Conservation (phyloP, 2,329 filamentous ascomycete genomes). For the Aspergillus oerlinghausenensis region DNA sequence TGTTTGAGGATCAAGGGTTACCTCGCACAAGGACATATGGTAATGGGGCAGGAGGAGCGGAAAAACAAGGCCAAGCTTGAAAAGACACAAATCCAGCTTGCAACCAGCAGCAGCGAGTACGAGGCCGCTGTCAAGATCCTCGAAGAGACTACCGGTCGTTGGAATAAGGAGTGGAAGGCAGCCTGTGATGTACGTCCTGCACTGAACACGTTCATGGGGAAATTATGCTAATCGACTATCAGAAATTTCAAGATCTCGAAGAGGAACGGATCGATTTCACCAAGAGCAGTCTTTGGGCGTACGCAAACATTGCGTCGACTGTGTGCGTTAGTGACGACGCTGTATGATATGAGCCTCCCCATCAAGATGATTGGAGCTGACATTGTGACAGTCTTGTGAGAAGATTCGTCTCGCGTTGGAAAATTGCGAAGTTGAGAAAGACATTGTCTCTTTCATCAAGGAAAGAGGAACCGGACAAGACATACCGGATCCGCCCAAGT, state of each 20-base stretch:
- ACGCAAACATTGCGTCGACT: slow-evolving; percentile 94
- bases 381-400: slow-evolving; percentile 65
- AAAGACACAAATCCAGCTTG: slow-evolving; percentile 95
- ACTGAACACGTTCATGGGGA: neutral
- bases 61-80: slow-evolving; percentile 99
- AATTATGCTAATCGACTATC: slow-evolving; percentile 17
- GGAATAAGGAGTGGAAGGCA: slow-evolving; percentile 98
- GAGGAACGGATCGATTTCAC: slow-evolving; percentile 96
- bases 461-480: slow-evolving; percentile 91
- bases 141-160: slow-evolving; percentile 89
- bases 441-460: slow-evolving; percentile 83
- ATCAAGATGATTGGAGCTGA: slow-evolving; percentile 8
- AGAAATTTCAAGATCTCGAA: slow-evolving; percentile 98
- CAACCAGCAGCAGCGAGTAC: slow-evolving; percentile 86
- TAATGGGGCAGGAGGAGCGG: slow-evolving; percentile 98
- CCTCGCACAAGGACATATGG: slow-evolving; percentile 97
- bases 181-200: slow-evolving; percentile 65
- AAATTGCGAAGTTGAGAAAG: slow-evolving; percentile 93
- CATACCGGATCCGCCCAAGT: slow-evolving; percentile 93
- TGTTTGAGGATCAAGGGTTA: slow-evolving; percentile 98
- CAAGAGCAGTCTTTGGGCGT: slow-evolving; percentile 96
- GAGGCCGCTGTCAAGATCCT: slow-evolving; percentile 87
- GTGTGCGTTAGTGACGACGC: slow-evolving; percentile 97
- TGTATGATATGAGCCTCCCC: slow-evolving; percentile 32
- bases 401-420: slow-evolving; percentile 91